phyloP scores from a whole-genome alignment of 306 rosid genomes.

The Ziziphus jujuba region DNA sequence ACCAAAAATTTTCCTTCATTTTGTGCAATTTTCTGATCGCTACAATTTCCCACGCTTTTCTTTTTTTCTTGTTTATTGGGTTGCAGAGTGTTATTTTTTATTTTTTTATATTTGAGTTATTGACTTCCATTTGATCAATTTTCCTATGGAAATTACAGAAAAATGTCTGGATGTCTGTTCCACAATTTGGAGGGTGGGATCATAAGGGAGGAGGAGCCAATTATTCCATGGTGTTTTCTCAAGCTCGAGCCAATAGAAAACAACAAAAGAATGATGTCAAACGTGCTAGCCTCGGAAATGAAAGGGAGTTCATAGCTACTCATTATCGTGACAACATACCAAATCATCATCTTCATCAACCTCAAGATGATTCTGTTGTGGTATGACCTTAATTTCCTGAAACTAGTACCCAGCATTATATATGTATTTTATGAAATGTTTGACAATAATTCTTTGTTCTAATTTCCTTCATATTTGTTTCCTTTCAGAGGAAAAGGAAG shows the following conservation, averaged over 20 bases:
- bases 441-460: slow-evolving; percentile 1
- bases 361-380: slow-evolving; percentile 29
- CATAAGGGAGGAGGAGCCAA: slow-evolving; percentile 41
- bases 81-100: no score
- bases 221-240: slow-evolving; percentile 66
- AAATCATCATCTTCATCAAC: background rate
- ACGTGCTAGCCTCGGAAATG: slow-evolving; percentile 50
- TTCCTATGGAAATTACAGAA: slow-evolving; percentile 31
- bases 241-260: slow-evolving; percentile 67
- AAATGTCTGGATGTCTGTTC: slow-evolving; percentile 64
- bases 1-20: background rate
- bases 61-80: background rate
- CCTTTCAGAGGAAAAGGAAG: slow-evolving; percentile 60
- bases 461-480: slow-evolving; percentile 16
- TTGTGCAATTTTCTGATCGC: background rate
- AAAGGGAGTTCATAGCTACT: slow-evolving; percentile 22
- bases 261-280: slow-evolving; percentile 53
- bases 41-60: background rate
- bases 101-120: no score
- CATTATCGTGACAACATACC: background rate
- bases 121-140: no score
- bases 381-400: background rate
- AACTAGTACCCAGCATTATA: no score
- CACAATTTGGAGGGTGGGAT: slow-evolving; percentile 92
- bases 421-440: no score